Evolutionary conservation across 192 early-diverging fungal genomes (phyloP), one percentile per base, ranked within the genome.

Genomic region (Coemansia sp.): DNA sequence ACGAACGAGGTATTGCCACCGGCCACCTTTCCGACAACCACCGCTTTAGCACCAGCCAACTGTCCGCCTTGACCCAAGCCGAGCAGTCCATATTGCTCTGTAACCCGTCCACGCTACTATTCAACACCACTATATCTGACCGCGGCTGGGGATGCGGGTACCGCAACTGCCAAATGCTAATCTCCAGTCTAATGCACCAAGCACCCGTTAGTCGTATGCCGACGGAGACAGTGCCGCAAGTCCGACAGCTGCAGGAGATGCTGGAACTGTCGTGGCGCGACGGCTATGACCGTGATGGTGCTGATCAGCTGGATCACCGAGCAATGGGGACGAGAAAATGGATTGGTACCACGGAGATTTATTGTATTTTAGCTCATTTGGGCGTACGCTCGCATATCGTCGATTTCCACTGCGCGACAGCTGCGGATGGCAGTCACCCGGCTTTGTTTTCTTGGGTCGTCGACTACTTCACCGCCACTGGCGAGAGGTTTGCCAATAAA

Each of bases 321-420:
- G 87, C 91, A 3, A 55, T 77, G 22, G 86, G 79, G 20, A 89
- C 90, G 6, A 54, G 78, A 9, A 90, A 89, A 66, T 93, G 91
- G 91, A 91, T 93, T 68, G 90, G 91, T 0, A 86, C 91, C 0
- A 91, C 90, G 1, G 91, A 93, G 64, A 87, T 87, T 0, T 90
- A 89, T 69, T 86, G 86, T 1, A 75, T 91, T 5, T 65, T 93
- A 27, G 74, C 85, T 1, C 89, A 86, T 13, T 61, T 93, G 0
- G 90, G 90, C 5, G 67, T 78, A 8, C 65, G 69, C 27, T 78
- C 85, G 18, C 86, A 78, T 18, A 85, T 93, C 34, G 73, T 93
- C 24, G 90, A 93, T 55, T 91, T 93, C 65, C 89, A 89, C 71
- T 62, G 66, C 15, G 86, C 89, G 11, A 88, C 87, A 0, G 88